Conservation (phyloP, 495 filamentous ascomycete species). For the Daldinia loculata region DNA sequence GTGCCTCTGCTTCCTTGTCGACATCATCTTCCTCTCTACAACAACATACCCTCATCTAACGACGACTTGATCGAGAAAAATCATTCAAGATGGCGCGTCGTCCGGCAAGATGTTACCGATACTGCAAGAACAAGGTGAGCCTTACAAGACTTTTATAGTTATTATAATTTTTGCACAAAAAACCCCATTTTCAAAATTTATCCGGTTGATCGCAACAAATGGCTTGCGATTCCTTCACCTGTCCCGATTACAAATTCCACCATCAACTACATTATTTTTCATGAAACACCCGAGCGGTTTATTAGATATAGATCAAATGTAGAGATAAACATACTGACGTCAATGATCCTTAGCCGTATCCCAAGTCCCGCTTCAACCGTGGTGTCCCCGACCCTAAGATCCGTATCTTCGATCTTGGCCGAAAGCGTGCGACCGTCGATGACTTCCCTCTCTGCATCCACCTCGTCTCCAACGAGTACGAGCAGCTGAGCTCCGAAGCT, state of each 20-base stretch:
- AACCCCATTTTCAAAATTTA: slow-evolving; percentile 12
- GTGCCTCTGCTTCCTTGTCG: slow-evolving; percentile 43
- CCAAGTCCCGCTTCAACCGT: slow-evolving; percentile 99
- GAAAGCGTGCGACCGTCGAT: slow-evolving; percentile 97
- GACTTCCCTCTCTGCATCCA: slow-evolving; percentile 99
- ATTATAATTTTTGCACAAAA: slow-evolving; percentile 10
- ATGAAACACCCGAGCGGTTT: not conserved
- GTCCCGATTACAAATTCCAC: slow-evolving; percentile 6
- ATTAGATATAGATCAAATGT: not conserved
- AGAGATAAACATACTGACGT: slow-evolving; percentile 41
- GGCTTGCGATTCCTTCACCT: slow-evolving; percentile 19
- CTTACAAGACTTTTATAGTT: not conserved
- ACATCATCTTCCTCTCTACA: slow-evolving; percentile 49
- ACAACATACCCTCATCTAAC: slow-evolving; percentile 50
- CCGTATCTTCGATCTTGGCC: slow-evolving; percentile 98
- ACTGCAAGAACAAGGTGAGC: slow-evolving; percentile 99
- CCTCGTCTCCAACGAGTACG: slow-evolving; percentile 99
- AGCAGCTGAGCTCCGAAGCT: slow-evolving; percentile 98
- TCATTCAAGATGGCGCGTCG: slow-evolving; percentile 94
- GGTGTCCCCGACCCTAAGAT: slow-evolving; percentile 99
- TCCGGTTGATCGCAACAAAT: slow-evolving; percentile 17
- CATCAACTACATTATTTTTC: not conserved
- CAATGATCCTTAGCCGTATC: slow-evolving; percentile 78
- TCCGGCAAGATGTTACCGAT: slow-evolving; percentile 99
- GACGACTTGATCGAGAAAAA: slow-evolving; percentile 64